Evolutionary conservation across 2,329 filamentous ascomycete species (phyloP).

Genomic region (Triangularia verruculosa): DNA sequence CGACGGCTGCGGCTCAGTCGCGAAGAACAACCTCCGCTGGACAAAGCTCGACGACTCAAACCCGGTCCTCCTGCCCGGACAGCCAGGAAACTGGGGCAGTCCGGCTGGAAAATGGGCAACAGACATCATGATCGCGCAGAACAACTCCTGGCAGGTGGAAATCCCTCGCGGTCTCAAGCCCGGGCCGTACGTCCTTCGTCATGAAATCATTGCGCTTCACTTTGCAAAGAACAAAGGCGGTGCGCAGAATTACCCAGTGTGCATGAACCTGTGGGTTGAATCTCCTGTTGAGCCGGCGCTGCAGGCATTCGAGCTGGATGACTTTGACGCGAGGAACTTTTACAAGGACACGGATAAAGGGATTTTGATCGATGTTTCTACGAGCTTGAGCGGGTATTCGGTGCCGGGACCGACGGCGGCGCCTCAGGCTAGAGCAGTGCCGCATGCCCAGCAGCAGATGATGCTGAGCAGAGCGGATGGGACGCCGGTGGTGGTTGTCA

Average conservation of each 20-base stretch:
- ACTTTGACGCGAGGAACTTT: constrained; percentile 24
- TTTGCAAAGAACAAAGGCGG: constrained; percentile 27
- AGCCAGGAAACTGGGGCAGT: constrained; percentile 8
- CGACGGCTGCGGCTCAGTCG: constrained; percentile 39
- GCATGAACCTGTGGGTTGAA: constrained; percentile 32
- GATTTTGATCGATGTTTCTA: constrained; percentile 28
- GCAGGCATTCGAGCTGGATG: constrained; percentile 14
- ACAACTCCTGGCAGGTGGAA: constrained; percentile 49
- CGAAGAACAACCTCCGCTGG: constrained; percentile 40
- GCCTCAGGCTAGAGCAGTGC: constrained; percentile 27
- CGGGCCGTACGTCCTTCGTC: constrained; percentile 52
- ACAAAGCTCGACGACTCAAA: constrained; percentile 43
- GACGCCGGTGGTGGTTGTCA: constrained; percentile 28
- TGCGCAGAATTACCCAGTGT: constrained; percentile 35
- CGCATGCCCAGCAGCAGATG: constrained; percentile 24
- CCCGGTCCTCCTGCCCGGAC: constrained; percentile 29
- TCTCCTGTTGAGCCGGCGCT: neutral
- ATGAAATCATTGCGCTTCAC: constrained; percentile 47
- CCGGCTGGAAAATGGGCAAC: constrained; percentile 37
- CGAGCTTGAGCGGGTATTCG: constrained; percentile 23
- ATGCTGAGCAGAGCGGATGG: constrained; percentile 23
- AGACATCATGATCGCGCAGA: constrained; percentile 49
- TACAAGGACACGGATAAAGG: constrained; percentile 29
- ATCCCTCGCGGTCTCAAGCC: constrained; percentile 42
- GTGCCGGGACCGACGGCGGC: constrained; percentile 32